Evolutionary conservation across 352 stramenopile genomes (phyloP).

Genomic region (Phytopythium litorale): DNA sequence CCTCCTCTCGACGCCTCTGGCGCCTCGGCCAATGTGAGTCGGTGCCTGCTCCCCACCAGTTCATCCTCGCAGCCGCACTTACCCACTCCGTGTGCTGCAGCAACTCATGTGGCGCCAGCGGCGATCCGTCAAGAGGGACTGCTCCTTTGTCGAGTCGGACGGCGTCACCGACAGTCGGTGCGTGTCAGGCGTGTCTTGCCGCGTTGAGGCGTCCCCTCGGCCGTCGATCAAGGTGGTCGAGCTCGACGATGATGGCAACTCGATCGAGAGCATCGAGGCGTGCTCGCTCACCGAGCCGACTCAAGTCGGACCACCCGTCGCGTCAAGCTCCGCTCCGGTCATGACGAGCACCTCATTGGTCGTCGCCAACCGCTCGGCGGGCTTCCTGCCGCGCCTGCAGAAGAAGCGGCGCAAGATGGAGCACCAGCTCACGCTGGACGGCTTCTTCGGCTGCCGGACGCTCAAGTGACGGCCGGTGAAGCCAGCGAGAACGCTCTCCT

Average conservation of each 20-base stretch:
- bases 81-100: background rate
- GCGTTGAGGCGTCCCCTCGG: conserved; percentile 7
- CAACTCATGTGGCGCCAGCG: conserved; percentile 39
- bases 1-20: background rate
- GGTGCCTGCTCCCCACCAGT: background rate
- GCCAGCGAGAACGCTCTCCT: background rate
- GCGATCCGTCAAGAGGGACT: conserved; percentile 57
- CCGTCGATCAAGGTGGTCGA: conserved; percentile 29
- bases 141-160: conserved; percentile 42
- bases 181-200: conserved; percentile 7
- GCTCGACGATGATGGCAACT: conserved; percentile 23
- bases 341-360: conserved; percentile 3
- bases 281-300: conserved; percentile 1
- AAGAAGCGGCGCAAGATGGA: conserved; percentile 45
- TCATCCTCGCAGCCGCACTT: background rate
- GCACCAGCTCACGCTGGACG: conserved; percentile 45
- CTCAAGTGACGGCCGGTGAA: conserved; percentile 2
- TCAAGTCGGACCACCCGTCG: background rate
- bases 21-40: conserved; percentile 8
- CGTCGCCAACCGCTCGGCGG: conserved; percentile 6
- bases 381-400: conserved; percentile 30
- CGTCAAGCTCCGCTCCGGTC: background rate
- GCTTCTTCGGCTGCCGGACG: conserved; percentile 32
- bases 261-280: conserved; percentile 5
- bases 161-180: conserved; percentile 13